These are phyloP conservation scores for Polygonum aviculare DNA, from an alignment of 148 eudicot genomes.

Conservation along the genomic window DNA sequence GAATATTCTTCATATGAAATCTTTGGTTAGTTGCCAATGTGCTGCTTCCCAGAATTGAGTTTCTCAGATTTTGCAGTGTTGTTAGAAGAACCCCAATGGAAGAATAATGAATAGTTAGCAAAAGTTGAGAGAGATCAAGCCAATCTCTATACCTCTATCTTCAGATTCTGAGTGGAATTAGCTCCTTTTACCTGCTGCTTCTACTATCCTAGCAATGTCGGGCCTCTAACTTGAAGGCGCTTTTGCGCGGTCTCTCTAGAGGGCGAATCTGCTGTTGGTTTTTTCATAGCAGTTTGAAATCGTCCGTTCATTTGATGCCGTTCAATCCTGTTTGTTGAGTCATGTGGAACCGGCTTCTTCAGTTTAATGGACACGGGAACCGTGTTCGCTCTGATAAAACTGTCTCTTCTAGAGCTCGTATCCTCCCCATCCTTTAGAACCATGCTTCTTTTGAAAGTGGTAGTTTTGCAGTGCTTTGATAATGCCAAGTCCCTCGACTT, in stretches of 20 bases:
- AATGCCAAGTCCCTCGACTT: conserved; percentile 22
- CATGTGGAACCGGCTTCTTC: conserved; percentile 31
- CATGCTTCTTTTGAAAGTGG: background rate
- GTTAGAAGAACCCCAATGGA: conserved; percentile 38
- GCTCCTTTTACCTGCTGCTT: conserved; percentile 20
- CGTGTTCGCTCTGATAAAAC: conserved; percentile 21
- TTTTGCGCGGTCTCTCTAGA: conserved; percentile 44
- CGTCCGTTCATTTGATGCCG: conserved; percentile 17
- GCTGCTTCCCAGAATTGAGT: conserved; percentile 27
- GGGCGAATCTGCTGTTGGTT: conserved; percentile 21
- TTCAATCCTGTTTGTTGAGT: conserved; percentile 19
- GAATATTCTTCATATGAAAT: conserved; percentile 21
- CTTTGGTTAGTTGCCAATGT: conserved; percentile 21
- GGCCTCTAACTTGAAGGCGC: conserved; percentile 64
- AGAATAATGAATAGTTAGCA: conserved; percentile 29
- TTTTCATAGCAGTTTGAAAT: conserved; percentile 12
- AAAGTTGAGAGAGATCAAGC: conserved; percentile 28
- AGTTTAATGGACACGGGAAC: conserved; percentile 42
- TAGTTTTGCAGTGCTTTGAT: conserved; percentile 9
- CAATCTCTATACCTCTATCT: conserved; percentile 7
- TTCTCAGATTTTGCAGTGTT: conserved; percentile 15
- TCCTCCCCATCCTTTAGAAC: conserved; percentile 22
- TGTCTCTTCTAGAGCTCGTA: conserved; percentile 18
- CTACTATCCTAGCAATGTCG: conserved; percentile 30
- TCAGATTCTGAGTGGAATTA: background rate